Base-by-base conservation (phyloP, 129 eudicot species). In the Lactuca sativa region DNA sequence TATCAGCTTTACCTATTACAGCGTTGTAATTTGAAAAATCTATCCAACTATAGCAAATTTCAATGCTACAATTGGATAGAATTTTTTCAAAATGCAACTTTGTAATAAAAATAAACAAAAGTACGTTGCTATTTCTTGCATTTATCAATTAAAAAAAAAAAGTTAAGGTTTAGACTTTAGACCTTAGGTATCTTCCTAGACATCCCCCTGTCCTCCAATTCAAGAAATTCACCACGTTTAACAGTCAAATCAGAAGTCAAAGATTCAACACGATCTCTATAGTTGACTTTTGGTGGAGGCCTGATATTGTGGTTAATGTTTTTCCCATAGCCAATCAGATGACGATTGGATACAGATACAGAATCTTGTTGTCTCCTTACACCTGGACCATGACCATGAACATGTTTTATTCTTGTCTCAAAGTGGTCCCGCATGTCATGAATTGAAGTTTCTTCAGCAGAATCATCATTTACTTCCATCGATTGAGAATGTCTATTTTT, bases 131-230 rank as follows among this genome's bases (percentile, higher is more conserved):
- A 40, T 40, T 40, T 40, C 44, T 40, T 40, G 8, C 10, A 40
- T 40, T 40, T 40, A 40, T 40, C 9, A 0, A 25, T 25, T 54
- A 21, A 65, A 41, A 58, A 40, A 58, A 40, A 49, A 5, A 33
- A 33, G 13, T 43, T 52, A 49, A 48, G 40, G 44, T 72, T 32
- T 41, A 66, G 47, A 92, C 96, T 95, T 92, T 85, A 70, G 43
- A 92, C 98, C 98, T 92, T 85, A 11, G 69, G 64, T n/a, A 55
- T 75, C 77, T 69, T 77, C 60, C 85, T 77, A 53, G 89, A 58
- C 7, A 77, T 67, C 71, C 79, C 84, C 68, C 70, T 73, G 32
- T 92, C 95, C 67, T 72, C 77, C 58, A 32, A 38, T 62, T 60
- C 66, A 74, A 66, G 64, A 56, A 69, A 52, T 67, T 81, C 84